Evolutionary conservation across 768 basidiomycete genomes (phyloP).

Genomic region (Multifurca ochricompacta): DNA sequence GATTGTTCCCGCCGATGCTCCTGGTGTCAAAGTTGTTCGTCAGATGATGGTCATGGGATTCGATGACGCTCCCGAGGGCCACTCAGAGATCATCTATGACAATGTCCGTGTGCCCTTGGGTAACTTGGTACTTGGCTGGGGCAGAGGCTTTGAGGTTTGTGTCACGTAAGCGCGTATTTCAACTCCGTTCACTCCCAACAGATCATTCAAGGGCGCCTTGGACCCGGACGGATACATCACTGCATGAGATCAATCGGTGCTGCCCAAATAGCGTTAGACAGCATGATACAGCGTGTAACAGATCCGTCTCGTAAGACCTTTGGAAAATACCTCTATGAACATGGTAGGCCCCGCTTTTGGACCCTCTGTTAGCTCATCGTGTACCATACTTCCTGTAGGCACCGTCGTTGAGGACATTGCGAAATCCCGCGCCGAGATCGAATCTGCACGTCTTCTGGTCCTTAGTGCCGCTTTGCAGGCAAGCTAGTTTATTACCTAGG

Average conservation of each 20-base stretch:
- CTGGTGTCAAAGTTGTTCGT: constrained; percentile 85
- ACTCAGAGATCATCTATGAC: constrained; percentile 91
- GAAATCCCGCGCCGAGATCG: constrained; percentile 88
- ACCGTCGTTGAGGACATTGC: constrained; percentile 90
- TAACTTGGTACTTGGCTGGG: constrained; percentile 88
- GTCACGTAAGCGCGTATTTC: not conserved
- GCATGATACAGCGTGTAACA: constrained; percentile 88
- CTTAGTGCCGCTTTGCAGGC: constrained; percentile 86
- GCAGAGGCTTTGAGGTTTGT: constrained; percentile 82
- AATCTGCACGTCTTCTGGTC: constrained; percentile 79
- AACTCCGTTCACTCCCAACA: constrained; percentile 22
- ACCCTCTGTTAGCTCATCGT: not conserved
- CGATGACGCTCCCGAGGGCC: constrained; percentile 94
- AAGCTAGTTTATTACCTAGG: constrained; percentile 12
- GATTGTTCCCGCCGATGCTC: constrained; percentile 80
- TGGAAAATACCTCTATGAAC: constrained; percentile 84
- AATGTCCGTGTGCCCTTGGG: constrained; percentile 83
- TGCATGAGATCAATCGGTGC: constrained; percentile 97
- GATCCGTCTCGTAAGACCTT: constrained; percentile 89
- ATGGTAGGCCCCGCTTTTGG: constrained; percentile 46
- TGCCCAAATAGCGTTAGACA: constrained; percentile 76
- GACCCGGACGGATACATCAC: constrained; percentile 93
- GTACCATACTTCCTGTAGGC: constrained; percentile 35
- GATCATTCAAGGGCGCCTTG: constrained; percentile 94
- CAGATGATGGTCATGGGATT: constrained; percentile 93